A percentile compares a stretch with the other conserved stretches of the same genome.
phyloP scores from a whole-genome alignment of 805 yeast genomes.

The Saturnispora sekii region DNA sequence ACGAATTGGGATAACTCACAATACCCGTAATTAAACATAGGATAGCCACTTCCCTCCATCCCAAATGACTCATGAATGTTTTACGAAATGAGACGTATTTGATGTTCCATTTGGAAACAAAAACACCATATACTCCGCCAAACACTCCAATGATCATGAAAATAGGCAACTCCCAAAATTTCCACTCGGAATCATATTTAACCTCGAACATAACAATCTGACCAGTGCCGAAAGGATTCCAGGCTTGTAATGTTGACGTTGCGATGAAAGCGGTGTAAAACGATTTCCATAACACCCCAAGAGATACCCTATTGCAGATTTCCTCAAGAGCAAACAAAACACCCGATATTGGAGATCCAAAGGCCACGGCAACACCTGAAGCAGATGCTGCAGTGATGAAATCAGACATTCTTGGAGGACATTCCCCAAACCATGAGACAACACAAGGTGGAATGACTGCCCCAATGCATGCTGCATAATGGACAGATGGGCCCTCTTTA shows the following conservation, averaged over 20 bases:
- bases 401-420: slow-evolving; percentile 40
- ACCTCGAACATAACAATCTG: slow-evolving; percentile 90
- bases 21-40: slow-evolving; percentile 63
- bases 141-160: slow-evolving; percentile 73
- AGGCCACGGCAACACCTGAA: slow-evolving; percentile 98
- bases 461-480: slow-evolving; percentile 96
- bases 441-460: slow-evolving; percentile 56
- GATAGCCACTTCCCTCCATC: slow-evolving; percentile 60
- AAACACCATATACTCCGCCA: slow-evolving; percentile 85
- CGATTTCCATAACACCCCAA: slow-evolving; percentile 80
- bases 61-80: slow-evolving; percentile 44
- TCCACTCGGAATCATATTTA: slow-evolving; percentile 82
- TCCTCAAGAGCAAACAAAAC: slow-evolving; percentile 91
- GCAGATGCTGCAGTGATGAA: slow-evolving; percentile 86
- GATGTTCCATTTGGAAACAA: slow-evolving; percentile 67
- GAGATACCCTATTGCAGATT: slow-evolving; percentile 62
- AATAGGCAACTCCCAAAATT: slow-evolving; percentile 70
- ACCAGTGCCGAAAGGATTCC: slow-evolving; percentile 92
- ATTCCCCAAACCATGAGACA: slow-evolving; percentile 30
- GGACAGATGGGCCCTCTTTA: slow-evolving; percentile 97
- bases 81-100: slow-evolving; percentile 72
- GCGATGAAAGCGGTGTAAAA: slow-evolving; percentile 88
- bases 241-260: slow-evolving; percentile 64
- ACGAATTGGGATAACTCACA: slow-evolving; percentile 76
- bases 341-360: slow-evolving; percentile 95